phyloP scores from a whole-genome alignment of 331 rosid genomes.

The Malus hybrid region DNA sequence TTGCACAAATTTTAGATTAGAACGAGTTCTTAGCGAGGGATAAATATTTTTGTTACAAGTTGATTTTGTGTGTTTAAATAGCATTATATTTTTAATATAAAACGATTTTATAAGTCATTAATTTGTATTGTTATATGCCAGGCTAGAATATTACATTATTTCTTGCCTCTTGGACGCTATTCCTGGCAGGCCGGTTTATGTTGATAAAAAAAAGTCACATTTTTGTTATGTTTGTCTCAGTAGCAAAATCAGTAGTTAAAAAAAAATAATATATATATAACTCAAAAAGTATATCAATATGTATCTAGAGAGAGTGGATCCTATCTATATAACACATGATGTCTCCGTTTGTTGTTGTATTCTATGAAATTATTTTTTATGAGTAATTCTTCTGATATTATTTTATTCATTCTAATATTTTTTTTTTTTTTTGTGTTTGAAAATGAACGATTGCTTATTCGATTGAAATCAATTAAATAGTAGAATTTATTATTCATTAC shows the following conservation, averaged over 20 bases:
- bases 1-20: background rate
- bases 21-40: background rate
- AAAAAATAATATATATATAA: too few relatives aligned
- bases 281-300: background rate
- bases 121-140: too few relatives aligned
- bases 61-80: background rate
- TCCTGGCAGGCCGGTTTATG: background rate
- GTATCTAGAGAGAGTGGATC: background rate
- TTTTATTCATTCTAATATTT: too few relatives aligned
- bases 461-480: too few relatives aligned
- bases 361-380: background rate
- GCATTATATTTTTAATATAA: background rate
- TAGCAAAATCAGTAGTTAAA: background rate
- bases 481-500: too few relatives aligned
- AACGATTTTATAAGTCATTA: background rate
- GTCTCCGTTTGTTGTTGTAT: background rate
- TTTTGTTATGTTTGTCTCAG: background rate
- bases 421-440: too few relatives aligned
- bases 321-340: background rate
- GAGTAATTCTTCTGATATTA: background rate
- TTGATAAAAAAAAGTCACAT: background rate
- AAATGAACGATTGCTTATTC: too few relatives aligned
- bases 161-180: background rate
- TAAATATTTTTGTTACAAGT: too few relatives aligned
- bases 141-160: too few relatives aligned